Percentiles rank a stretch among this genome's conserved stretches.
These are phyloP conservation scores for Astrocystis sublimbata DNA, from an alignment of 495 filamentous ascomycete species.

Conservation along the genomic window DNA sequence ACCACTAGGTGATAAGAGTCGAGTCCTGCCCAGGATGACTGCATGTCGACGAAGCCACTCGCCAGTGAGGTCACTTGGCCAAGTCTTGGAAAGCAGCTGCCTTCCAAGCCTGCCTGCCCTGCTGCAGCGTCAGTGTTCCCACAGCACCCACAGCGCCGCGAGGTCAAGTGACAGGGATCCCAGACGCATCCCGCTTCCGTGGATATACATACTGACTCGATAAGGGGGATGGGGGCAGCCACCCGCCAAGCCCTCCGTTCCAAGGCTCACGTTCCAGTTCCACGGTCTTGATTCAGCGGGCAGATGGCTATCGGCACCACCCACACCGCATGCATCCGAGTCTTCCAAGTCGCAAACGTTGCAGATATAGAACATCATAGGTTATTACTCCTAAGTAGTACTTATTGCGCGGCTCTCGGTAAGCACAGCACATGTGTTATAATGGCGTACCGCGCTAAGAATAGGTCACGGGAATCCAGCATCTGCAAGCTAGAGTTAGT, in stretches of 20 bases:
- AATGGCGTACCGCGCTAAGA: background rate
- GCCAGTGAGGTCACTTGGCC: no score
- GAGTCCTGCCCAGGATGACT: background rate
- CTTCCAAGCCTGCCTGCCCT: background rate
- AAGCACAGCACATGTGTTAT: background rate
- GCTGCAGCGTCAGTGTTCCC: background rate
- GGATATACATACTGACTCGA: no score
- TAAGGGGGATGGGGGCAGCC: background rate
- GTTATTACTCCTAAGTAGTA: no score
- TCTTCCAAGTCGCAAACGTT: no score
- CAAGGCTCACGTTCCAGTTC: slow-evolving; percentile 5
- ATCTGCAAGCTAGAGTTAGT: no score
- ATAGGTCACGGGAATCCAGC: background rate
- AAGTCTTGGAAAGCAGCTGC: no score
- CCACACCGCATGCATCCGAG: no score
- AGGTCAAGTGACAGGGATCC: background rate
- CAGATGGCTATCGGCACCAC: background rate
- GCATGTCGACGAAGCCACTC: background rate
- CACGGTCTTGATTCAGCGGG: background rate
- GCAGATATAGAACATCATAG: background rate
- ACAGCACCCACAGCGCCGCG: background rate
- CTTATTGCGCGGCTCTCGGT: background rate
- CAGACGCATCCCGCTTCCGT: slow-evolving; percentile 4
- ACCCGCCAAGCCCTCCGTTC: background rate
- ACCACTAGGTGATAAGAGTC: background rate